Evolutionary conservation across 2,329 filamentous ascomycete genomes (phyloP).

Genomic region (Dothideomycetes sp.): DNA sequence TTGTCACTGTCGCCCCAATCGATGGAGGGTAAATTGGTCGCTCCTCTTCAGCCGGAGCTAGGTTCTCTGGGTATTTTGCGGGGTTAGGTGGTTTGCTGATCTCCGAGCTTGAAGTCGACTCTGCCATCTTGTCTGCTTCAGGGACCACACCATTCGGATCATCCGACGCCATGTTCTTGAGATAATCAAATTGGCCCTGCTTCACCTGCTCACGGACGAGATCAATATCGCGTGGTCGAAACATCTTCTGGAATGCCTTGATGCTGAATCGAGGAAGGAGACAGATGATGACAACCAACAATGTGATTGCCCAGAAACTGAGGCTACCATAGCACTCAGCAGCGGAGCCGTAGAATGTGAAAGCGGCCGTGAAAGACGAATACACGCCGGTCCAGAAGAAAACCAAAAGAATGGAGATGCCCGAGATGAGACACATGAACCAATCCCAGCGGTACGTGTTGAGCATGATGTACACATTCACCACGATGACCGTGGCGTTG

Average conservation of each 20-base stretch:
- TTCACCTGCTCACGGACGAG: conserved; percentile 89
- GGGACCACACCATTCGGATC: conserved; percentile 25
- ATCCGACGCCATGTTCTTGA: conserved; percentile 44
- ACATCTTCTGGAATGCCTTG: conserved; percentile 88
- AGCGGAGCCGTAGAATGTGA: conserved; percentile 65
- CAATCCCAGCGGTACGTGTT: conserved; percentile 99
- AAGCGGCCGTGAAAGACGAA: conserved; percentile 47
- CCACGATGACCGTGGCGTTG: conserved; percentile 71
- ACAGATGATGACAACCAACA: conserved; percentile 70
- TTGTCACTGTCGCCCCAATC: conserved; percentile 63
- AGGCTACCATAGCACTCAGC: conserved; percentile 68
- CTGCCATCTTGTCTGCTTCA: conserved; percentile 30
- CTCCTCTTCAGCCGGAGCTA: conserved; percentile 65
- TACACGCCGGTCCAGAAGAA: conserved; percentile 97
- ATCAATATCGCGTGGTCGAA: conserved; percentile 82
- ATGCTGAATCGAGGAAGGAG: conserved; percentile 77
- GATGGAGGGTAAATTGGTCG: conserved; percentile 91
- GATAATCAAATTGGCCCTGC: conserved; percentile 69
- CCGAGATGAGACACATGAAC: conserved; percentile 76
- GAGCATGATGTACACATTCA: conserved; percentile 89
- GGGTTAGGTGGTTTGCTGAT: conserved; percentile 32
- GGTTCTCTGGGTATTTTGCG: conserved; percentile 38
- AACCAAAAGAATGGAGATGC: conserved; percentile 72
- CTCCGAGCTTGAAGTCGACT: conserved; percentile 50
- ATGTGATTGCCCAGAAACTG: conserved; percentile 76